phyloP scores from a whole-genome alignment of 2,329 filamentous ascomycete genomes.

The Tolypocladium guangdongense region DNA sequence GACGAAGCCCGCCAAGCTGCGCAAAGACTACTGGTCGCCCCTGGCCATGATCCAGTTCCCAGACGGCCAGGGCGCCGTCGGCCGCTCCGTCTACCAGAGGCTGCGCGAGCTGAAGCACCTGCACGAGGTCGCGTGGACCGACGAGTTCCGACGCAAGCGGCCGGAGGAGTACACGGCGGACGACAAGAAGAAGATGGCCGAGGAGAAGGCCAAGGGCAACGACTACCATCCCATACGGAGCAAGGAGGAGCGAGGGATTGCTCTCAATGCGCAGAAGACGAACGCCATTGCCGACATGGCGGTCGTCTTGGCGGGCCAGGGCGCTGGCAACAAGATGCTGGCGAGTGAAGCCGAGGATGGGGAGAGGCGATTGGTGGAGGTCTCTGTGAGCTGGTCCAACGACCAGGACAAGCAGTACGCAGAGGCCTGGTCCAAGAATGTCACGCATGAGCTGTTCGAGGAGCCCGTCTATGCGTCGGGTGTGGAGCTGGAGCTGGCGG shows the following conservation, averaged over 20 bases:
- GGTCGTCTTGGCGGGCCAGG: conserved; percentile 39
- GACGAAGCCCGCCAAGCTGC: conserved; percentile 48
- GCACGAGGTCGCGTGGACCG: conserved; percentile 52
- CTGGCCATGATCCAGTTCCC: conserved; percentile 50
- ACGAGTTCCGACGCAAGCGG: conserved; percentile 31
- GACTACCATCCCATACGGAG: conserved; percentile 22
- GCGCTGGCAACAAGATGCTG: conserved; percentile 38
- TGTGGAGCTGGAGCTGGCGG: conserved; percentile 1
- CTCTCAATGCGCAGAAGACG: conserved; percentile 48
- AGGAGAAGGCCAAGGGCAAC: conserved; percentile 17
- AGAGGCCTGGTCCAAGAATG: conserved; percentile 38
- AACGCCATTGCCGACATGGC: conserved; percentile 56
- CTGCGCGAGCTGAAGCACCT: conserved; percentile 52
- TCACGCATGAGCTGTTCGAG: conserved; percentile 35
- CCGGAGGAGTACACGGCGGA: conserved; percentile 20
- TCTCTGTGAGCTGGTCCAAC: conserved; percentile 42
- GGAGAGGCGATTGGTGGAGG: conserved; percentile 21
- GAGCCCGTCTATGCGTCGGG: conserved; percentile 7
- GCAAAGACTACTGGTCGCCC: conserved; percentile 57
- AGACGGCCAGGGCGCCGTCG: conserved; percentile 37
- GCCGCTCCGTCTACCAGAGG: conserved; percentile 49
- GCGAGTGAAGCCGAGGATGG: conserved; percentile 10
- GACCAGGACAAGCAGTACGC: conserved; percentile 36
- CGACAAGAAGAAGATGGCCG: conserved; percentile 21
- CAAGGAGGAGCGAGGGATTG: conserved; percentile 34